A percentile compares a stretch with the other conserved stretches of the same genome.
These are phyloP conservation scores for Eutreptiella sp. DNA, from an alignment of 208 protist genomes.

Conservation along the genomic window DNA sequence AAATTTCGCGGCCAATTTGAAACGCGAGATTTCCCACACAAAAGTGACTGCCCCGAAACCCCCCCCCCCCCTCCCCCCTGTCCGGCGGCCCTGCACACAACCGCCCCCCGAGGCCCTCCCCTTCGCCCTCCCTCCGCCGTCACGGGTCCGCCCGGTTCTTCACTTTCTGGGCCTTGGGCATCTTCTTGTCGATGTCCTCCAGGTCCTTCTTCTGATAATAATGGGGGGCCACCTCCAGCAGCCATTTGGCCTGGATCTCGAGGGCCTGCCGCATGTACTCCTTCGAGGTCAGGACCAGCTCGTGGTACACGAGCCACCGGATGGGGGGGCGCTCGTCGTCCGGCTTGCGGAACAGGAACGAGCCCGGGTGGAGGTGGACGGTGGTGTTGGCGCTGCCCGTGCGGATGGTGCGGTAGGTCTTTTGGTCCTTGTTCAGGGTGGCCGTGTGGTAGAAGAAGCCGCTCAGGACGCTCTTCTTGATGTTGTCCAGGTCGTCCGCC, in stretches of 20 bases:
- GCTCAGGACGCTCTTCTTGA: conserved; percentile 56
- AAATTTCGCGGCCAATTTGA: too few species aligned
- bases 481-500: conserved; percentile 24
- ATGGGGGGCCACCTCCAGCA: conserved; percentile 86
- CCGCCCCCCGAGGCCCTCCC: too few species aligned
- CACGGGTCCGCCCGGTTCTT: conserved; percentile 28
- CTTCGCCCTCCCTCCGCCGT: too few species aligned
- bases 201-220: conserved; percentile 67
- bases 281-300: conserved; percentile 88
- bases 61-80: too few species aligned
- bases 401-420: conserved; percentile 71
- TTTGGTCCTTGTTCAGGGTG: conserved; percentile 42
- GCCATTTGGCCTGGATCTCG: conserved; percentile 83
- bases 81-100: too few species aligned
- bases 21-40: too few species aligned
- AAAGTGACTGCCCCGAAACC: too few species aligned
- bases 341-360: conserved; percentile 19
- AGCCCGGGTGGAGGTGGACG: conserved; percentile 28
- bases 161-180: conserved; percentile 51
- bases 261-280: conserved; percentile 94
- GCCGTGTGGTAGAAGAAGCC: conserved; percentile 86
- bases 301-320: conserved; percentile 94
- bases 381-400: conserved; percentile 40
- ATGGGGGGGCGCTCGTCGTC: conserved; percentile 41
- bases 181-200: conserved; percentile 38